These are phyloP conservation scores for Epithemia pelagica DNA, from an alignment of 108 stramenopile species.

Conservation along the genomic window DNA sequence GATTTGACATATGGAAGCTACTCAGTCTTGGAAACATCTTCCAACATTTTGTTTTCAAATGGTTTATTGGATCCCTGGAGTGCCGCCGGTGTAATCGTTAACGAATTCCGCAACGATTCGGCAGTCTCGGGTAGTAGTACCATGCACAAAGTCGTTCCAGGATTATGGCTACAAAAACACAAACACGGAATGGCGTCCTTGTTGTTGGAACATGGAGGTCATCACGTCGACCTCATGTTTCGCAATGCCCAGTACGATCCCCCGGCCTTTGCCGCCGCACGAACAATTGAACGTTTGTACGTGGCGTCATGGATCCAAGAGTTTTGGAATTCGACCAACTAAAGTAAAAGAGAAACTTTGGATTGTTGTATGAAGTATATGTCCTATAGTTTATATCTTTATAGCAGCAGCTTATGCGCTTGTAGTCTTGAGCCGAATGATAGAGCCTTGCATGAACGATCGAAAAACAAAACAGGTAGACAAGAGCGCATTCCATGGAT, in stretches of 20 bases:
- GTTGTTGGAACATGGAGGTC: conserved; percentile 69
- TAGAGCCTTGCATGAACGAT: too few relatives aligned
- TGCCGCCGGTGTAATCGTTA: conserved; percentile 55
- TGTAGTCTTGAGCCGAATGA: too few relatives aligned
- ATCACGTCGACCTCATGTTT: conserved; percentile 87
- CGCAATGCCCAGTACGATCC: conserved; percentile 47
- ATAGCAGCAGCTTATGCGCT: too few relatives aligned
- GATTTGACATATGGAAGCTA: conserved; percentile 58
- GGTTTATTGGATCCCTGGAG: conserved; percentile 86
- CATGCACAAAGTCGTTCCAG: conserved; percentile 9
- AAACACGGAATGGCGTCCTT: conserved; percentile 43
- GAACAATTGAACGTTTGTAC: conserved; percentile 39
- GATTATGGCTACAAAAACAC: conserved; percentile 22
- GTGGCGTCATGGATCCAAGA: conserved; percentile 46
- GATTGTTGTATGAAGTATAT: too few relatives aligned
- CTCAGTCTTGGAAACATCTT: conserved; percentile 12
- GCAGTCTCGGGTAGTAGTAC: background rate
- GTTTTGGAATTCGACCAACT: conserved; percentile 9
- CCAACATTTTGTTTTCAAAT: conserved; percentile 86
- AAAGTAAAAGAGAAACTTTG: too few relatives aligned
- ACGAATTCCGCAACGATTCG: background rate
- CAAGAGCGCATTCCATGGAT: too few relatives aligned
- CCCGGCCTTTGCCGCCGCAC: conserved; percentile 32
- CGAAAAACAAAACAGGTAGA: too few relatives aligned
- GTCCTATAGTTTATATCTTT: too few relatives aligned